These are phyloP conservation scores for Cicer pinnatifidum DNA, from an alignment of 306 rosid species.

Conservation along the genomic window DNA sequence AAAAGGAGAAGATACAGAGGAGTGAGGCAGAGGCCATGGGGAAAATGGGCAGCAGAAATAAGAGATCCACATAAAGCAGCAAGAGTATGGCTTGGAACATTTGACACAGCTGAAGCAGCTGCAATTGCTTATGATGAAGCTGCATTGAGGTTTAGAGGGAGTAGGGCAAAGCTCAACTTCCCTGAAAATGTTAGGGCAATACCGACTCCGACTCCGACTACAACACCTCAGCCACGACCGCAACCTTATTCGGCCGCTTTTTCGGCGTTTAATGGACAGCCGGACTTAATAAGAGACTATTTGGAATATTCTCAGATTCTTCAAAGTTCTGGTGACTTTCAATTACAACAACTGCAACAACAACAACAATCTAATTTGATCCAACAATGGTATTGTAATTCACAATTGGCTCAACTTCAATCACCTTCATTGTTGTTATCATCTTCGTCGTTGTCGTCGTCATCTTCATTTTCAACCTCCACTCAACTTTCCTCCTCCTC, in stretches of 20 bases:
- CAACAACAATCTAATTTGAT: slow-evolving; percentile 46
- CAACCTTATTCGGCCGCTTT: slow-evolving; percentile 1
- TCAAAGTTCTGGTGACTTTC: slow-evolving; percentile 66
- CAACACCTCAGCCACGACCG: background rate
- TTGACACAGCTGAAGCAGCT: slow-evolving; percentile 94
- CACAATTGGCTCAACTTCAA: slow-evolving; percentile 62
- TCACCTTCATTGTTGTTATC: slow-evolving; percentile 45
- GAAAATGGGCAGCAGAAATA: slow-evolving; percentile 98
- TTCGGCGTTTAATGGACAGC: slow-evolving; percentile 38
- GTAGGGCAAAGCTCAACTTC: slow-evolving; percentile 89
- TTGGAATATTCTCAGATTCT: slow-evolving; percentile 73
- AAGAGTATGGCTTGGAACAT: slow-evolving; percentile 97
- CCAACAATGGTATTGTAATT: slow-evolving; percentile 63
- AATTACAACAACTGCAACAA: slow-evolving; percentile 32
- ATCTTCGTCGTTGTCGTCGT: slow-evolving; percentile 42
- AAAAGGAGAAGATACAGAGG: slow-evolving; percentile 81
- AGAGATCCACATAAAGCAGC: slow-evolving; percentile 97
- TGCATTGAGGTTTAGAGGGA: slow-evolving; percentile 89
- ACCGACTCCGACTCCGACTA: slow-evolving; percentile 44
- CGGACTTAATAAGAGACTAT: slow-evolving; percentile 62
- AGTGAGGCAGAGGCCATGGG: slow-evolving; percentile 98
- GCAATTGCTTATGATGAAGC: slow-evolving; percentile 96
- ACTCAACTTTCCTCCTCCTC: slow-evolving; percentile 62
- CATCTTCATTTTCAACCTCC: slow-evolving; percentile 41
- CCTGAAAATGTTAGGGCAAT: slow-evolving; percentile 77